These are phyloP conservation scores for Colletotrichum tanaceti DNA, from an alignment of 2,329 filamentous ascomycete species.

Conservation along the genomic window DNA sequence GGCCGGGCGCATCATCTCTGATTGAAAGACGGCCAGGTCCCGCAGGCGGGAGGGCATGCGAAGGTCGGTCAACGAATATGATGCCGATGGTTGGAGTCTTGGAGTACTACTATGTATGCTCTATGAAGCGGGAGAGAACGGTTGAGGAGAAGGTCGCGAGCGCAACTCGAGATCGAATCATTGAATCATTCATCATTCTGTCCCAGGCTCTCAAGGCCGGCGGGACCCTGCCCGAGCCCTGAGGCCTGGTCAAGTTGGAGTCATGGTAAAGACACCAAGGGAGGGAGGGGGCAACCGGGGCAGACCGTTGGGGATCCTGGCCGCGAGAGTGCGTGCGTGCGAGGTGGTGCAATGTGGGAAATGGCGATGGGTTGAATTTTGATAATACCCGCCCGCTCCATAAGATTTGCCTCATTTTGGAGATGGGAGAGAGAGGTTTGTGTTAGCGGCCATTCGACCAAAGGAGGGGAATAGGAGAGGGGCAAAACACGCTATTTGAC, in stretches of 20 bases:
- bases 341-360: constrained; percentile 9
- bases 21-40: constrained; percentile 6
- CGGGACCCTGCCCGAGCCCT: neutral
- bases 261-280: neutral
- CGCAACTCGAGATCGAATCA: too few species aligned
- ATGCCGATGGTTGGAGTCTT: too few species aligned
- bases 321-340: neutral
- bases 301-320: constrained; percentile 2
- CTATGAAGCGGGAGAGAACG: too few species aligned
- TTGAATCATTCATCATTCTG: too few species aligned
- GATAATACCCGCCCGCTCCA: constrained; percentile 30
- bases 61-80: too few species aligned
- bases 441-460: constrained; percentile 29
- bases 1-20: constrained; percentile 5
- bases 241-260: neutral
- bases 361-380: constrained; percentile 17
- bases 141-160: too few species aligned
- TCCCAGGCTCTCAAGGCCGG: neutral
- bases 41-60: neutral
- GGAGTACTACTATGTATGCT: too few species aligned
- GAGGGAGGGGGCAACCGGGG: neutral
- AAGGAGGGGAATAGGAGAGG: constrained; percentile 23
- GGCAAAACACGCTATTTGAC: constrained; percentile 32
- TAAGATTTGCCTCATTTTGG: constrained; percentile 37
- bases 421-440: constrained; percentile 10